phyloP scores from a whole-genome alignment of 768 basidiomycete genomes.

The Rubroboletus satanas region DNA sequence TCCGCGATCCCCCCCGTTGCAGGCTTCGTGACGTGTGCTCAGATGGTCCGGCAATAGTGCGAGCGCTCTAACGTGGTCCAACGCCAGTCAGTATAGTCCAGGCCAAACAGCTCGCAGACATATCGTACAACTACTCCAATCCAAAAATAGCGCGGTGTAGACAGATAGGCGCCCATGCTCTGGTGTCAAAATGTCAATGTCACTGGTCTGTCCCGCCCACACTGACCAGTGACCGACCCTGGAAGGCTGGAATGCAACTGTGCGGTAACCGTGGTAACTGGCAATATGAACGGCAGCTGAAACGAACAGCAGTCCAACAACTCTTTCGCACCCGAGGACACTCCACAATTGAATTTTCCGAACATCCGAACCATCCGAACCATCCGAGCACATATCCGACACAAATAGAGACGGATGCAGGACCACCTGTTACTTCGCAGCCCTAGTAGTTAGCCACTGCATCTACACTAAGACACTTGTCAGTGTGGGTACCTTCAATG shows the following conservation, averaged over 20 bases:
- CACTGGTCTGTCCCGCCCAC: background rate
- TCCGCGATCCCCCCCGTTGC: conserved; percentile 5
- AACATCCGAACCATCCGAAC: too few relatives aligned
- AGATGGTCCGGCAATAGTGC: background rate
- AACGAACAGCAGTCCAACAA: background rate
- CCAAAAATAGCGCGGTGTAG: background rate
- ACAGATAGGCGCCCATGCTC: too few relatives aligned
- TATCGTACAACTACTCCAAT: background rate
- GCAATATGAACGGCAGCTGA: background rate
- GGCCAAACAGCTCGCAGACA: background rate
- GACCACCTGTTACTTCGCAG: too few relatives aligned
- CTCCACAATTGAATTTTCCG: too few relatives aligned
- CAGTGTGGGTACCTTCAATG: too few relatives aligned
- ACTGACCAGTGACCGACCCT: background rate
- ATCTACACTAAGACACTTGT: too few relatives aligned
- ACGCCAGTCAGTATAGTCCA: background rate
- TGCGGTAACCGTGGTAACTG: background rate
- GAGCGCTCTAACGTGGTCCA: background rate
- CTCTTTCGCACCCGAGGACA: too few relatives aligned
- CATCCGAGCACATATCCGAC: too few relatives aligned
- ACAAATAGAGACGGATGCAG: too few relatives aligned
- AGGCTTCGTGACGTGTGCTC: background rate
- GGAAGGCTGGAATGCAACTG: too few relatives aligned
- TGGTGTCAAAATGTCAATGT: background rate
- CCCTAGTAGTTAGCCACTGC: too few relatives aligned